Percentiles rank a stretch among this genome's conserved stretches.
phyloP scores from a whole-genome alignment of 352 stramenopile species.

The Phytophthora pini region DNA sequence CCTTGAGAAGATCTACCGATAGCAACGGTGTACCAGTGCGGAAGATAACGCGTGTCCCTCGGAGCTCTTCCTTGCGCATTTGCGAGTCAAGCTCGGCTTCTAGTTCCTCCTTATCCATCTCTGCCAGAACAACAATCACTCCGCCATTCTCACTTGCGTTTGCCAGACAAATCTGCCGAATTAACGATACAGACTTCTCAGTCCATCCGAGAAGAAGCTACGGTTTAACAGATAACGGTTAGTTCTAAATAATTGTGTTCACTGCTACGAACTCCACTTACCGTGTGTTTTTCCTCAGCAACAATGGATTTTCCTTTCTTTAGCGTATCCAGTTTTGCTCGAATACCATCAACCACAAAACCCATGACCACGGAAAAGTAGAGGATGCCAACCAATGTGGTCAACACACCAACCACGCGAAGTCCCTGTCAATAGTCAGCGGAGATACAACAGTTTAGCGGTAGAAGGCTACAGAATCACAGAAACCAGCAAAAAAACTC shows the following conservation, averaged over 20 bases:
- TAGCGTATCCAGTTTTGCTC: slow-evolving; percentile 85
- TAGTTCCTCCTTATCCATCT: slow-evolving; percentile 79
- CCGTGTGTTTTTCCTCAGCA: slow-evolving; percentile 80
- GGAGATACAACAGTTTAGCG: no score
- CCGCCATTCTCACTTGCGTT: slow-evolving; percentile 89
- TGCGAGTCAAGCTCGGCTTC: slow-evolving; percentile 70
- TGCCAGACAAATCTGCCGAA: slow-evolving; percentile 84
- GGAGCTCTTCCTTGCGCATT: slow-evolving; percentile 58
- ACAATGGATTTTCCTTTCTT: slow-evolving; percentile 89
- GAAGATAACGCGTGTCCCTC: slow-evolving; percentile 84
- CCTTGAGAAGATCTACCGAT: slow-evolving; percentile 80
- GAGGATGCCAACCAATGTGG: slow-evolving; percentile 75
- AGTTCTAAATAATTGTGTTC: background rate
- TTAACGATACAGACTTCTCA: slow-evolving; percentile 85
- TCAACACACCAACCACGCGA: slow-evolving; percentile 59
- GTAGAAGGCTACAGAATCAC: no score
- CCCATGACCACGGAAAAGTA: slow-evolving; percentile 92
- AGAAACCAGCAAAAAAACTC: background rate
- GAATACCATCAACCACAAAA: slow-evolving; percentile 91
- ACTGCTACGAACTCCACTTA: slow-evolving; percentile 20
- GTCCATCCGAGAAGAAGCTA: slow-evolving; percentile 89
- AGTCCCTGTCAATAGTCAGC: slow-evolving; percentile 1
- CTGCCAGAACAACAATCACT: slow-evolving; percentile 77
- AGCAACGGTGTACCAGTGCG: slow-evolving; percentile 79
- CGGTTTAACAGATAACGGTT: background rate